Percentiles rank a stretch among this genome's conserved stretches.
Conservation (phyloP, 2,329 filamentous ascomycete genomes). For the Orbilia brochopaga region DNA sequence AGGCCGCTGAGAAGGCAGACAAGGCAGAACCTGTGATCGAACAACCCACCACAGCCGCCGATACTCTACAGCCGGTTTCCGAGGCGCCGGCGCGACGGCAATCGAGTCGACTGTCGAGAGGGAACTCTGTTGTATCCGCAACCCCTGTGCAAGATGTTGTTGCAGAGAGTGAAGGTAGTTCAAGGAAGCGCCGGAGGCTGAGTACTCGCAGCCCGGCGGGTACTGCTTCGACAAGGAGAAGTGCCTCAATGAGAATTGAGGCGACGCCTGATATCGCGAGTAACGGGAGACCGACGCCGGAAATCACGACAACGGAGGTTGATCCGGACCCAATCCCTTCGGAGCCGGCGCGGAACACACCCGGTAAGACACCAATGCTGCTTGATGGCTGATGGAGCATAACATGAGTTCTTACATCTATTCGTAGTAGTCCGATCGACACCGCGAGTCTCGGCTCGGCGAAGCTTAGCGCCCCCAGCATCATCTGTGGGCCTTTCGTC, state of each 20-base stretch:
- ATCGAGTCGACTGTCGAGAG: conserved; percentile 31
- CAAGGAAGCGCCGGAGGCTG: conserved; percentile 30
- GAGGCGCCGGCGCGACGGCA: conserved; percentile 32
- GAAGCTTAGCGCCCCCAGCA: conserved; percentile 21
- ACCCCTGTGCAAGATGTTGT: conserved; percentile 26
- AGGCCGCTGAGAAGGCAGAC: conserved; percentile 18
- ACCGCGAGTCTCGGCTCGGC: conserved; percentile 21
- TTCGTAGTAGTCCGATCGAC: conserved; percentile 22
- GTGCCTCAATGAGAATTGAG: conserved; percentile 24
- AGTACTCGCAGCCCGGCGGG: conserved; percentile 24
- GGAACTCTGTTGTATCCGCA: conserved; percentile 30
- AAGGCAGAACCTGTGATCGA: background rate
- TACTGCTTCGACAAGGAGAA: conserved; percentile 25
- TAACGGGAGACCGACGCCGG: conserved; percentile 20
- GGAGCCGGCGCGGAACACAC: conserved; percentile 15
- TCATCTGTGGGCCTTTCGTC: conserved; percentile 28
- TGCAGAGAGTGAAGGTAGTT: conserved; percentile 27
- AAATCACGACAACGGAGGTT: conserved; percentile 3
- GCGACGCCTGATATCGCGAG: conserved; percentile 11
- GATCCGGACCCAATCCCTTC: conserved; percentile 1
- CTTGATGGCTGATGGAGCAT: background rate
- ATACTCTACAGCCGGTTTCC: background rate
- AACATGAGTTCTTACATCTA: conserved; percentile 8
- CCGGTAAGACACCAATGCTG: conserved; percentile 15
- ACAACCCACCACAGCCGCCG: background rate